Evolutionary conservation across 768 basidiomycete genomes (phyloP), one percentile per base, ranked within the genome.

Genomic region (Guyanaporus albipodus): DNA sequence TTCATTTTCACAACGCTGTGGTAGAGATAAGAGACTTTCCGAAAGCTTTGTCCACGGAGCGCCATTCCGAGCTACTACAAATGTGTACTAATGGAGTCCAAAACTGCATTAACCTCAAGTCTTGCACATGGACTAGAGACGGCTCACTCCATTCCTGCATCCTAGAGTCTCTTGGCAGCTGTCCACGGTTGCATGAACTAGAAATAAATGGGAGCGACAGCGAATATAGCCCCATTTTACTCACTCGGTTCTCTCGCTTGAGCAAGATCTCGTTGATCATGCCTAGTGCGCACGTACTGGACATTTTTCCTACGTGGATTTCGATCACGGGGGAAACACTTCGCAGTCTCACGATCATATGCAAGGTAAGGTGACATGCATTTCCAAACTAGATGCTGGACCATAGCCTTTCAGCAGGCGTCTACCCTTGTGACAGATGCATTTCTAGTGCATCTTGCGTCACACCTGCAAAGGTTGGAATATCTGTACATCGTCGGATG

Each of bases 101-200:
- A 38, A 85, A 88, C 57, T 87, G 86, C 55, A 57, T 64, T 32
- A 79, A 79, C 49, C 73, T 91, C 10, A 69, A 55, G 35, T 71
- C 79, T 6, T 89, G 85, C 57, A 78, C 79, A 5, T 91, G 87
- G 87, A 91, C 89, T 9, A 78, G 88, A 34, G 84, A 90, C 53
- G 85, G 87, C 4, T 82, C 89, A 4, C 65, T 91, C 18, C 78
- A 71, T 32, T 76, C 82, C 5, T 66, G 69, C 1, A 76, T 87
- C 27, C 70, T 91, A 8, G 52, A 69, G n/a, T 75, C 77, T 15
- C 66, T 91, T 6, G 64, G 63, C 6, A 37, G 58, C 10, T 76
- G 71, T 17, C 54, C 60, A 1, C 54, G 67, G 2, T 67, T 91
- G 8, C 56, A 64, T 23, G 80, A 80, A 39, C 66, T 91, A 3